Conservation (phyloP, 192 early-diverging fungal genomes). For the Podila horticola region DNA sequence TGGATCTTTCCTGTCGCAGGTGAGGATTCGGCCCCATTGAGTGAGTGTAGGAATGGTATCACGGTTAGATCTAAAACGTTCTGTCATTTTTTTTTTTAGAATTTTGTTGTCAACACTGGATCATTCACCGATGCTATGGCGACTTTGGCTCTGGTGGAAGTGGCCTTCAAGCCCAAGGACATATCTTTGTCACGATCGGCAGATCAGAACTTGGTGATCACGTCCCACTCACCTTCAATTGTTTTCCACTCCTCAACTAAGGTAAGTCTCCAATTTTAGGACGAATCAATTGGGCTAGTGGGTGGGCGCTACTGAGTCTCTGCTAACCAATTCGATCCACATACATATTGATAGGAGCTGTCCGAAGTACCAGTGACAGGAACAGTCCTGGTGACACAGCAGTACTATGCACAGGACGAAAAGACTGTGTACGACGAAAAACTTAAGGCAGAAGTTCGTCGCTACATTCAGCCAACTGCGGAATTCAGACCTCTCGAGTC, state of each 20-base stretch:
- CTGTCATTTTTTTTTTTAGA: constrained; percentile 18
- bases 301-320: no score
- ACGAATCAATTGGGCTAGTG: no score
- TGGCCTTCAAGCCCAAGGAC: constrained; percentile 40
- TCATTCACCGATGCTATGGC: constrained; percentile 54
- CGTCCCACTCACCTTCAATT: constrained; percentile 48
- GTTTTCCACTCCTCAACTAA: constrained; percentile 56
- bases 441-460: constrained; percentile 12
- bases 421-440: constrained; percentile 21
- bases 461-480: constrained; percentile 22
- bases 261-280: constrained; percentile 14
- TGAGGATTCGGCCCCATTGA: constrained; percentile 2
- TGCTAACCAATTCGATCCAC: no score
- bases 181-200: constrained; percentile 18
- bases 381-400: constrained; percentile 37
- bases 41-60: not conserved
- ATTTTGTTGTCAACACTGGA: constrained; percentile 49
- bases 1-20: constrained; percentile 53
- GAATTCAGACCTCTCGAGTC: constrained; percentile 41
- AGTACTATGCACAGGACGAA: constrained; percentile 30
- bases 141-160: constrained; percentile 53
- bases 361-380: constrained; percentile 14
- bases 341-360: constrained; percentile 20
- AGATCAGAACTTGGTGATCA: constrained; percentile 28
- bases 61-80: not conserved